Base-by-base conservation (phyloP, 2,329 filamentous ascomycete genomes). In the Ceratocystis albifundus region DNA sequence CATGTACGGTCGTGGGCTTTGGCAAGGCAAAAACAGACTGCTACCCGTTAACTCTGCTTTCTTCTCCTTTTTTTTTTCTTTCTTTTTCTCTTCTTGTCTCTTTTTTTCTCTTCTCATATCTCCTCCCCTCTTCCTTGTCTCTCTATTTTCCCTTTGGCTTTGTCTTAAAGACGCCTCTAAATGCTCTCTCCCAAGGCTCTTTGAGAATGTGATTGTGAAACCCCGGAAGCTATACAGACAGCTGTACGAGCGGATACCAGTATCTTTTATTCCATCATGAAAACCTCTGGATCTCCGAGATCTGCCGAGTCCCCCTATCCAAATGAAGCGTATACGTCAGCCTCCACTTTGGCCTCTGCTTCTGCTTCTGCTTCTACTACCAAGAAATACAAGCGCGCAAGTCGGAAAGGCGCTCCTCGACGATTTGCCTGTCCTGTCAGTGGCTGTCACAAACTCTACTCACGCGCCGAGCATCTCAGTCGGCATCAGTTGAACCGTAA, bases 401-500 rank as follows among this genome's bases (percentile, higher is more conserved):
- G 80, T 68, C 76, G 80, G 32, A 80, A 80, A 68, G 78, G 79
- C 41, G 80, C 80, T 1, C 76, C 78, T 8, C 76, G 78, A 28
- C 76, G 77, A 66, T 88, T 86, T 71, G 75, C 78, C 67, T 93
- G 89, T 75, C 82, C 84, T 22, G 84, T 86, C 73, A 82, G 85
- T 59, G 85, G 83, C 46, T 94, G 89, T 74, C 87, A 87, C 70
- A 92, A 91, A 80, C 82, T 86, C 67, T 93, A 93, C 74, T 90
- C 88, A 65, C 80, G 89, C 68, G 88, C 88, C 7, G 89, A 93
- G 74, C 89, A 93, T 76, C 80, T 93, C 66, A 89, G 91, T 75
- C 80, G 89, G 62, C 89, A 93, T 75, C 88, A 92, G 76, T 74
- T 93, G 72, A 93, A 93, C 73, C 89, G 88, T 91, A 80, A 66